These are phyloP conservation scores for Aspergillus pseudonomiae DNA, from an alignment of 2,329 filamentous ascomycete genomes.

Conservation along the genomic window DNA sequence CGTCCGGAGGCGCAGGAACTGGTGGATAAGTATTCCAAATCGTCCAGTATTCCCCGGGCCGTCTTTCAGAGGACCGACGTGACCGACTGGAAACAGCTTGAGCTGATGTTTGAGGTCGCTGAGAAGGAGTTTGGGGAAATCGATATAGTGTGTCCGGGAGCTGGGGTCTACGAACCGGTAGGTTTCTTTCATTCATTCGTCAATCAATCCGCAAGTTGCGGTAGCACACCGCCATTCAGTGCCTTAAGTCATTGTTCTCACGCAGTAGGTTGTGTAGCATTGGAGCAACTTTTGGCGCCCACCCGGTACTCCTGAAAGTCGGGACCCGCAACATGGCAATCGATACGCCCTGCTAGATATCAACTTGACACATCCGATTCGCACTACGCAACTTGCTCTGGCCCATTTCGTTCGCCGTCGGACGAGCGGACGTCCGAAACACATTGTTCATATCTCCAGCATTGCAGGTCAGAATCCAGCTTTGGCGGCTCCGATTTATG, in stretches of 20 bases:
- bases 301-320: constrained; percentile 46
- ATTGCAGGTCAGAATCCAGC: constrained; percentile 48
- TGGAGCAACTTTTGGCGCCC: constrained; percentile 56
- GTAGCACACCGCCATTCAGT: neutral
- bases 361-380: constrained; percentile 57
- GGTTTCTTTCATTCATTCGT: constrained; percentile 10
- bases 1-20: constrained; percentile 49
- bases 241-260: neutral
- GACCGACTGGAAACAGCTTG: constrained; percentile 53
- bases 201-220: neutral
- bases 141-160: constrained; percentile 52
- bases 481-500: constrained; percentile 50
- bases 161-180: constrained; percentile 50
- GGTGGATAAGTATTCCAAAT: constrained; percentile 40
- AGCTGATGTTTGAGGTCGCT: constrained; percentile 53
- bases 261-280: constrained; percentile 31
- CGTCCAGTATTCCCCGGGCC: constrained; percentile 33
- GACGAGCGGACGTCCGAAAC: constrained; percentile 39
- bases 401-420: constrained; percentile 47
- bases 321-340: constrained; percentile 42
- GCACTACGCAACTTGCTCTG: constrained; percentile 55
- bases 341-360: constrained; percentile 53
- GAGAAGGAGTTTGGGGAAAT: constrained; percentile 51
- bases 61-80: constrained; percentile 54
- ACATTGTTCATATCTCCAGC: constrained; percentile 53